Evolutionary conservation across 805 yeast genomes (phyloP).

Genomic region (Saccharomycopsis lassenensis): DNA sequence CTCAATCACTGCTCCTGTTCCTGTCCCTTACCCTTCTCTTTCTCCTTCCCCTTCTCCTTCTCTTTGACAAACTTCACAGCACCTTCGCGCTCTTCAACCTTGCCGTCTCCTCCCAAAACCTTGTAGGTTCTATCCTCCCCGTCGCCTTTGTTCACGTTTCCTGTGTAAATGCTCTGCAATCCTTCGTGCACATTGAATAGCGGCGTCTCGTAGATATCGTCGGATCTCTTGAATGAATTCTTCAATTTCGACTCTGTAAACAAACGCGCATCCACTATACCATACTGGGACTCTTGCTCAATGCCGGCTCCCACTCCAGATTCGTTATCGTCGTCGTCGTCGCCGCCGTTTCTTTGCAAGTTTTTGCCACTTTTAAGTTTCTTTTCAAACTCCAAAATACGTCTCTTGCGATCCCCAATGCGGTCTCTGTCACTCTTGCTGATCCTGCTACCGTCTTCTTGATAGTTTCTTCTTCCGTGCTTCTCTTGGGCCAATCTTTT

Average conservation of each 20-base stretch:
- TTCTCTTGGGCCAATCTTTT: constrained; percentile 40
- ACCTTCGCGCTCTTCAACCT: constrained; percentile 1
- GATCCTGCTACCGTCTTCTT: constrained; percentile 1
- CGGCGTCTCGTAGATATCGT: constrained; percentile 48
- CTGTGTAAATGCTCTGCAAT: constrained; percentile 38
- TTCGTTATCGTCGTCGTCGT: too few species aligned
- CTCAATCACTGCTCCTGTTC: too few species aligned
- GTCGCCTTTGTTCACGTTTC: constrained; percentile 1
- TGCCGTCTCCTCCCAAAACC: constrained; percentile 9
- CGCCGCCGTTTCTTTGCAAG: too few species aligned
- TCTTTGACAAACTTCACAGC: constrained; percentile 10
- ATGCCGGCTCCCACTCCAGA: too few species aligned
- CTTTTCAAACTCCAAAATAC: too few species aligned
- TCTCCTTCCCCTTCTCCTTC: too few species aligned
- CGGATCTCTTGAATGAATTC: constrained; percentile 29
- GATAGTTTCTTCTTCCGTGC: constrained; percentile 21
- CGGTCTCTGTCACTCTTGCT: too few species aligned
- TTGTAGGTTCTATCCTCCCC: constrained; percentile 6
- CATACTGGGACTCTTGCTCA: constrained; percentile 25
- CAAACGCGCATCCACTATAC: constrained; percentile 48
- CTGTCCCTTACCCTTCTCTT: neutral
- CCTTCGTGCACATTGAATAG: constrained; percentile 44
- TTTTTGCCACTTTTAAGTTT: too few species aligned
- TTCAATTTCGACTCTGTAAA: constrained; percentile 40
- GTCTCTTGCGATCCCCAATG: too few species aligned